Percentiles rank a stretch among this genome's conserved stretches.
These are phyloP conservation scores for Schizonepeta tenuifolia DNA, from an alignment of 257 asterid genomes.

Conservation along the genomic window DNA sequence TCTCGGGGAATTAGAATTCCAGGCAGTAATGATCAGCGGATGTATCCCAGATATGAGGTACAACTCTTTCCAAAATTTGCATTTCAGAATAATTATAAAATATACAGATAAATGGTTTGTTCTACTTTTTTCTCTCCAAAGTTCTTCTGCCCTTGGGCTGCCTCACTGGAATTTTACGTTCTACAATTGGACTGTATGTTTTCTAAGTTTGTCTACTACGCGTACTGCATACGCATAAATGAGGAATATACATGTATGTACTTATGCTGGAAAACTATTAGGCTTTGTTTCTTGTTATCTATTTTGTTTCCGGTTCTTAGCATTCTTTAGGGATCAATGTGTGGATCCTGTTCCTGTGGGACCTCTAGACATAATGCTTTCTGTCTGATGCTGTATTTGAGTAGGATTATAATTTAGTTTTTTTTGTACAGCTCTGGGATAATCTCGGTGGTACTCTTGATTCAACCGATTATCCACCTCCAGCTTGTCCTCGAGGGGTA, in stretches of 20 bases:
- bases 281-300: background rate
- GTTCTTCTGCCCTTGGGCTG: background rate
- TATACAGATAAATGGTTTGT: constrained; percentile 2
- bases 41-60: constrained; percentile 87
- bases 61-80: background rate
- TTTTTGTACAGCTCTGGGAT: constrained; percentile 66
- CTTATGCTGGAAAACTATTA: constrained; percentile 1
- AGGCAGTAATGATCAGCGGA: constrained; percentile 51
- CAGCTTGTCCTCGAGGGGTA: constrained; percentile 72
- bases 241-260: constrained; percentile 1
- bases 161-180: constrained; percentile 6
- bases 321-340: constrained; percentile 32
- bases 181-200: constrained; percentile 1
- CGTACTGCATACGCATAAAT: background rate
- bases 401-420: constrained; percentile 1
- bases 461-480: constrained; percentile 47
- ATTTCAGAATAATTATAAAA: constrained; percentile 5
- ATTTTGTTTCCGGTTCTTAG: background rate
- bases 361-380: constrained; percentile 4
- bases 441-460: constrained; percentile 59
- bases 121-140: constrained; percentile 12
- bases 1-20: constrained; percentile 48
- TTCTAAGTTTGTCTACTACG: background rate
- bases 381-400: constrained; percentile 5
- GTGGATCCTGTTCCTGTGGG: constrained; percentile 19